Percentiles rank a stretch among this genome's conserved stretches.
Conservation (phyloP, 352 stramenopile genomes). For the Phytophthora tubulina region DNA sequence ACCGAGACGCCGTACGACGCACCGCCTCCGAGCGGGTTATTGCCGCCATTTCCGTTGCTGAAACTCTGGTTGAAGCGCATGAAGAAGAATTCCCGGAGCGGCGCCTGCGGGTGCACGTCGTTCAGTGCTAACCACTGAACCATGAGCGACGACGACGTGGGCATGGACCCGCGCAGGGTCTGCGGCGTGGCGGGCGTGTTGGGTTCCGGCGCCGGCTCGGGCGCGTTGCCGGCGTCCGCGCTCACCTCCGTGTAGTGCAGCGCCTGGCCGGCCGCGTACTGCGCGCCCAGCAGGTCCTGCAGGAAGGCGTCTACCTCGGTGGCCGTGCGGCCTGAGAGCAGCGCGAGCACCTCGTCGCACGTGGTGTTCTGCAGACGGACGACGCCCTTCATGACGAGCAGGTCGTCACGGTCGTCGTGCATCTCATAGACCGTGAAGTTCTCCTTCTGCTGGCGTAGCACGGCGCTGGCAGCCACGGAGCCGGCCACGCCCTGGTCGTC, state of each 20-base stretch:
- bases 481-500: slow-evolving; percentile 59
- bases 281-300: slow-evolving; percentile 63
- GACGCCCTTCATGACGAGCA: slow-evolving; percentile 80
- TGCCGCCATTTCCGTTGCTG: slow-evolving; percentile 43
- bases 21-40: slow-evolving; percentile 40
- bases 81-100: slow-evolving; percentile 82
- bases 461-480: slow-evolving; percentile 39
- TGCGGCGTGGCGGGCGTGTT: slow-evolving; percentile 36
- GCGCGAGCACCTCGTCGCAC: slow-evolving; percentile 72
- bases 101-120: slow-evolving; percentile 58
- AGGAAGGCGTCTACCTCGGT: slow-evolving; percentile 60
- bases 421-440: slow-evolving; percentile 86
- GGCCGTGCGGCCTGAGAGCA: slow-evolving; percentile 60
- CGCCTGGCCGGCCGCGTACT: slow-evolving; percentile 67
- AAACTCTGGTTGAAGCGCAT: slow-evolving; percentile 82
- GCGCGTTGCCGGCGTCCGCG: slow-evolving; percentile 31
- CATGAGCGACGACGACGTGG: slow-evolving; percentile 43
- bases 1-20: slow-evolving; percentile 74
- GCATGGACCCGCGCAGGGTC: slow-evolving; percentile 34
- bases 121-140: slow-evolving; percentile 84
- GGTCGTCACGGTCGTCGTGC: slow-evolving; percentile 52
- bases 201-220: slow-evolving; percentile 35
- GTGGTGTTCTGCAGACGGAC: slow-evolving; percentile 73
- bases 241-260: slow-evolving; percentile 63
- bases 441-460: slow-evolving; percentile 78